phyloP scores from a whole-genome alignment of 768 basidiomycete genomes.

The Tephrocybe sp. region DNA sequence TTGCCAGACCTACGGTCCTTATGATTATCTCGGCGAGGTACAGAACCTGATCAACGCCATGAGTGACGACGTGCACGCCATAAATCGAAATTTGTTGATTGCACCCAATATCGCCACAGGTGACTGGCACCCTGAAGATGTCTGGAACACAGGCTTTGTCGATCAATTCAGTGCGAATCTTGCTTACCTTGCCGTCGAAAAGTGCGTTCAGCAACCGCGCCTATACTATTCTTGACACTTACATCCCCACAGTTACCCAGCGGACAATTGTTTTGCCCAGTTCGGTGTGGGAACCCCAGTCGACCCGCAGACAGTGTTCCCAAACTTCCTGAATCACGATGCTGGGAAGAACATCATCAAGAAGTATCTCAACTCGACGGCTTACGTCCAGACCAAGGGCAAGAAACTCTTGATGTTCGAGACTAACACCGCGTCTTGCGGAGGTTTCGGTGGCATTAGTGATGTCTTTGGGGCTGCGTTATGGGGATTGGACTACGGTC shows the following conservation, averaged over 20 bases:
- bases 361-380: slow-evolving; percentile 52
- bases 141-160: slow-evolving; percentile 58
- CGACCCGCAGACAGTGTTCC: slow-evolving; percentile 49
- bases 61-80: slow-evolving; percentile 32
- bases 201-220: slow-evolving; percentile 46
- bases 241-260: slow-evolving; percentile 49
- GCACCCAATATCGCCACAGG: slow-evolving; percentile 55
- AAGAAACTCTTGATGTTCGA: slow-evolving; percentile 67
- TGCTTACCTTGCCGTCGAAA: slow-evolving; percentile 54
- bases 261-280: slow-evolving; percentile 59
- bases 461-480: slow-evolving; percentile 64
- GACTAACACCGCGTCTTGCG: slow-evolving; percentile 70
- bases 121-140: slow-evolving; percentile 50
- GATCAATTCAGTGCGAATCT: slow-evolving; percentile 38
- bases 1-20: slow-evolving; percentile 32
- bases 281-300: slow-evolving; percentile 40
- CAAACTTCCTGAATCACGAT: slow-evolving; percentile 63
- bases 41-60: slow-evolving; percentile 42
- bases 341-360: slow-evolving; percentile 48
- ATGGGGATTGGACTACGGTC: slow-evolving; percentile 62
- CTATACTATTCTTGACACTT: slow-evolving; percentile 12
- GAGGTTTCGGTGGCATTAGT: slow-evolving; percentile 63
- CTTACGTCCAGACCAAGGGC: slow-evolving; percentile 37
- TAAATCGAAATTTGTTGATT: slow-evolving; percentile 48
- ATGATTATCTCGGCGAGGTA: slow-evolving; percentile 51